These are phyloP conservation scores for Diaporthe aspalathi DNA, from an alignment of 2,329 filamentous ascomycete genomes.

Conservation along the genomic window DNA sequence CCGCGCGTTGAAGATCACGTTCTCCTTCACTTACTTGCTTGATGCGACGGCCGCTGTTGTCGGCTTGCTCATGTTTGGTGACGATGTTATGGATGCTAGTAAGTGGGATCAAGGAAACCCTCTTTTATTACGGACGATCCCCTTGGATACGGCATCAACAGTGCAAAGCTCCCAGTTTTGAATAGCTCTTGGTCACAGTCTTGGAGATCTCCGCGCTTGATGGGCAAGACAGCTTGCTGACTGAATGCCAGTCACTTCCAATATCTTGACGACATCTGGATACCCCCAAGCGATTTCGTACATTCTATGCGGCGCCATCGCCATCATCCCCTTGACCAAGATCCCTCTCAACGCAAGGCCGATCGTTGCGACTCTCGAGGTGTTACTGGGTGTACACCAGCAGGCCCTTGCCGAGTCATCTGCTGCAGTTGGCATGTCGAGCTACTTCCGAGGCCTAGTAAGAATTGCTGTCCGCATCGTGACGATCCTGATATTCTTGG, in stretches of 20 bases:
- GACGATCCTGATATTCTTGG: constrained; percentile 77
- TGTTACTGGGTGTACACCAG: constrained; percentile 78
- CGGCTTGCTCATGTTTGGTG: constrained; percentile 94
- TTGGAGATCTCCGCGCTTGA: neutral
- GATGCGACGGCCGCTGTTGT: constrained; percentile 85
- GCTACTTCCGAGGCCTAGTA: constrained; percentile 66
- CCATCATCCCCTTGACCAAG: constrained; percentile 94
- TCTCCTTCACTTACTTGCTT: constrained; percentile 85
- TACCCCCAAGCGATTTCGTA: constrained; percentile 82
- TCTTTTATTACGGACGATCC: neutral
- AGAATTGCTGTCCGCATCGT: constrained; percentile 73
- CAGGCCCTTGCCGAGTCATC: constrained; percentile 58
- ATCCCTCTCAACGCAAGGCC: constrained; percentile 91
- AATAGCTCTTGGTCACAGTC: neutral
- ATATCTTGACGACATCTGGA: constrained; percentile 79
- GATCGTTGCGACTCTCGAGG: constrained; percentile 86
- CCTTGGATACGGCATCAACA: neutral
- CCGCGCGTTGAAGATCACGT: constrained; percentile 81
- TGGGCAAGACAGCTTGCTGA: neutral
- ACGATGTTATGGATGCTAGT: constrained; percentile 82
- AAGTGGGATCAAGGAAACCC: neutral
- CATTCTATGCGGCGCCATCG: constrained; percentile 85
- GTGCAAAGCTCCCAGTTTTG: neutral
- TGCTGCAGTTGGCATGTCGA: constrained; percentile 63
- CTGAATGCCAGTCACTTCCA: constrained; percentile 73